Evolutionary conservation across 1,139 yeast species (phyloP), one percentile per base, ranked within the genome.

Genomic region (Komagataea norvegica): DNA sequence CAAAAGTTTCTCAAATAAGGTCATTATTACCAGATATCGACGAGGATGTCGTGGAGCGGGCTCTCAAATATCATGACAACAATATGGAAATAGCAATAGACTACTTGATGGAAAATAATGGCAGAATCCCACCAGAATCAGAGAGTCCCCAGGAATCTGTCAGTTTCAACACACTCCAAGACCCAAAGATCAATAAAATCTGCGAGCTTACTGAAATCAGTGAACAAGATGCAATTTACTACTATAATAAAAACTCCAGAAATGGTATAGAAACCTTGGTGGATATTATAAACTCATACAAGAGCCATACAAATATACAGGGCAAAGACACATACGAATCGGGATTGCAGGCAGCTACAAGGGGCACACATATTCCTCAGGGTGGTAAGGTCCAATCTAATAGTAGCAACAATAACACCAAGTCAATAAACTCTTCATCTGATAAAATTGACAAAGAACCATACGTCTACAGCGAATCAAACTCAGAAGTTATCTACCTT

Each of bases 361-460:
- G 15, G 8, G 10, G 10, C 10, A 8, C 23, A 8, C 10, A 21
- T 21, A 31, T 39, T 11, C 47, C 47, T 1, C 28, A 5, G 15
- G 47, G 47, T 30, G 44, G 43, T 6, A 29, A 43, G 24, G 45
- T 43, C 16, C 46, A 43, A 21, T 29, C 34, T 6, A 24, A 29
- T 8, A 21, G 24, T 15, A 18, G 15, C 11, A 13, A 13, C 8
- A 25, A 7, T 5, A 14, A 30, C 15, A 16, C 16, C 3, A 5
- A 11, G 6, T 6, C 17, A 11, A 8, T 17, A 31, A 18, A 9
- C n/a, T 21, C 24, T 21, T 21, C 24, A 21, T 17, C 19, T 22
- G 8, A n/a, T 4, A 20, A 13, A 29, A 22, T 15, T 14, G 15
- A 29, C 8, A 16, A 17, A 18, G 30, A 31, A 14, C 16, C n/a